phyloP scores from a whole-genome alignment of 306 rosid genomes.

The Hippophae tibetana region DNA sequence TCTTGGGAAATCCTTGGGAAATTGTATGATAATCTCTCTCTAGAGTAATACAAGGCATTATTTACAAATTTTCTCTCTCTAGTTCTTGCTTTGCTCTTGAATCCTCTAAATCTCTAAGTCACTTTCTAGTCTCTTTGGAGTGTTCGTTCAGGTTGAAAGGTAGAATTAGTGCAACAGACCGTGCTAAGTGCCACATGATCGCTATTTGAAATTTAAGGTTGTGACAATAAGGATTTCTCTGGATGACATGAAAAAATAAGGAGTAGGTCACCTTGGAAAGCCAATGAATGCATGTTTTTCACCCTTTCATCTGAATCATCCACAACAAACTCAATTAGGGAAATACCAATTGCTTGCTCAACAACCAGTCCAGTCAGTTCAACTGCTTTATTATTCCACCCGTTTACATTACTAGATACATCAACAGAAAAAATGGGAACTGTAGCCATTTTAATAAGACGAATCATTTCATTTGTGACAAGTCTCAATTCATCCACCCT shows the following conservation, averaged over 20 bases:
- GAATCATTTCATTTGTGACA: constrained; percentile 37
- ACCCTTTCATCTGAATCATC: constrained; percentile 30
- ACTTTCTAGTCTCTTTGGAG: too few species aligned
- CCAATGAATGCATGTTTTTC: constrained; percentile 26
- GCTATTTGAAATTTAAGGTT: too few species aligned
- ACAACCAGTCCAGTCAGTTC: constrained; percentile 32
- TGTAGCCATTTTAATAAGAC: constrained; percentile 35
- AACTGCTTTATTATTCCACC: constrained; percentile 36
- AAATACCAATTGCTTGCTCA: constrained; percentile 31
- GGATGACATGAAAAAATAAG: constrained; percentile 2
- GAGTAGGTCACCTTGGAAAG: constrained; percentile 27
- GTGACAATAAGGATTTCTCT: background rate
- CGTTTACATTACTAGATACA: constrained; percentile 26
- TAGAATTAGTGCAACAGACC: too few species aligned
- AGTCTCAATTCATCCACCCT: constrained; percentile 26
- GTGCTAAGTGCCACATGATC: too few species aligned
- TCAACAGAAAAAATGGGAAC: constrained; percentile 40
- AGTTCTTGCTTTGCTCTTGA: too few species aligned
- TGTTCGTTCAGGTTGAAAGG: too few species aligned
- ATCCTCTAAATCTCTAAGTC: too few species aligned
- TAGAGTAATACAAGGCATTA: too few species aligned
- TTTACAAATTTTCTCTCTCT: too few species aligned
- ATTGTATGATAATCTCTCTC: too few species aligned
- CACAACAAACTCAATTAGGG: constrained; percentile 26
- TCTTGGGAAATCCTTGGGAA: too few species aligned